Evolutionary conservation across 1,139 yeast genomes (phyloP), one percentile per base, ranked within the genome.

Genomic region (Suhomyces bolitotheri): DNA sequence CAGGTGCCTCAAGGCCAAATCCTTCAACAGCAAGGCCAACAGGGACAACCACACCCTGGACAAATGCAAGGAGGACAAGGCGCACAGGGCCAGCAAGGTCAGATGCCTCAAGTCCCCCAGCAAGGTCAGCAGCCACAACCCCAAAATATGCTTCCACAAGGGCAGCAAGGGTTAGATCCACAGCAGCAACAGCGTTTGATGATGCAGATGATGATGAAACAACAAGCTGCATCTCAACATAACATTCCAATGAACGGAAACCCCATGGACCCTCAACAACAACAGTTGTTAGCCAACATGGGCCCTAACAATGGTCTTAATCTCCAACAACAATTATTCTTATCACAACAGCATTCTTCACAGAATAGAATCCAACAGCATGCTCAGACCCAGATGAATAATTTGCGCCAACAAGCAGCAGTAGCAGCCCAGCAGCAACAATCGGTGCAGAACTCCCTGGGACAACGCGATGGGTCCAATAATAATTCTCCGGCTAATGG

Each of bases 361-460:
- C 66, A 60, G 36, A 62, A 64, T 42, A 58, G 63, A 41, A 62
- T 60, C 29, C 78, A 73, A 38, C 76, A 70, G 43, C 76, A 70
- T 42, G 78, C 78, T 2, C 79, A 73, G 47, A 59, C 59, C 26
- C 79, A 74, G 50, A 72, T 73, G 78, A 72, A 71, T 43, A 71
- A 64, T 43, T 55, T 73, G 40, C 66, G 78, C 28, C 78, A 71
- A 38, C 77, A 71, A 41, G 68, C 72, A 14, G 61, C 60, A 3
- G 64, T 58, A 11, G 60, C 64, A 11, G 61, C 63, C 20, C 64
- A 52, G 36, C 64, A 54, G 28, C 63, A 49, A 29, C 57, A 49
- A 27, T 62, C 34, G 7, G 34, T 29, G 5, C 31, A 14, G 22
- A 41, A 30, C 17, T 51, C 34, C n/a, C 52, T 39, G 16, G 39